These are phyloP conservation scores for Leptographium procerum DNA, from an alignment of 2,329 filamentous ascomycete genomes.

Conservation along the genomic window DNA sequence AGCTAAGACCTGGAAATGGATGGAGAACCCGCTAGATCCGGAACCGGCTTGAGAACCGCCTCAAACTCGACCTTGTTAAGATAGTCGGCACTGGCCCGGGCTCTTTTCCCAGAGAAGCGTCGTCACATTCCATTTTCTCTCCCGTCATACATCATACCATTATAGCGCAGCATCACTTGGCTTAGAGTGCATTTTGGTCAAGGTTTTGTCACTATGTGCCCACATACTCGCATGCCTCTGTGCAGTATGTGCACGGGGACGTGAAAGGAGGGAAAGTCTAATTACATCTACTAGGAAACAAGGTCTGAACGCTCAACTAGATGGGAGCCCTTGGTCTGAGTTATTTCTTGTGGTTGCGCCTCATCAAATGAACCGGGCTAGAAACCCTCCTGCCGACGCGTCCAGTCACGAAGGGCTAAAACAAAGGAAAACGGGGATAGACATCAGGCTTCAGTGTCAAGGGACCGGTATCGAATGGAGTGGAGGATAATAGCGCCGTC, in stretches of 20 bases:
- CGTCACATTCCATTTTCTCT: background rate
- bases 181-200: background rate
- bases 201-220: background rate
- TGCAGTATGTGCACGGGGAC: background rate
- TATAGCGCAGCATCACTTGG: background rate
- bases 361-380: background rate
- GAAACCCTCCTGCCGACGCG: background rate
- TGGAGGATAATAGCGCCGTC: background rate
- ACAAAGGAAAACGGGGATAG: constrained; percentile 14
- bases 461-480: background rate
- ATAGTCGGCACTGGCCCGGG: background rate
- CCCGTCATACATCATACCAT: background rate
- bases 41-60: background rate
- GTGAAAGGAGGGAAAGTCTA: constrained; percentile 11
- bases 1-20: constrained; percentile 41
- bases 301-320: background rate
- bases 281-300: constrained; percentile 16
- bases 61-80: background rate
- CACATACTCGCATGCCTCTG: background rate
- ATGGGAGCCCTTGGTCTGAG: background rate
- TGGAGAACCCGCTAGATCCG: constrained; percentile 26
- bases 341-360: background rate
- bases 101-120: background rate
- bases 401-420: constrained; percentile 11
- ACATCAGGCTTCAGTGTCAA: background rate